Conservation (phyloP, 2,329 filamentous ascomycete species). For the Cytospora piceicola region DNA sequence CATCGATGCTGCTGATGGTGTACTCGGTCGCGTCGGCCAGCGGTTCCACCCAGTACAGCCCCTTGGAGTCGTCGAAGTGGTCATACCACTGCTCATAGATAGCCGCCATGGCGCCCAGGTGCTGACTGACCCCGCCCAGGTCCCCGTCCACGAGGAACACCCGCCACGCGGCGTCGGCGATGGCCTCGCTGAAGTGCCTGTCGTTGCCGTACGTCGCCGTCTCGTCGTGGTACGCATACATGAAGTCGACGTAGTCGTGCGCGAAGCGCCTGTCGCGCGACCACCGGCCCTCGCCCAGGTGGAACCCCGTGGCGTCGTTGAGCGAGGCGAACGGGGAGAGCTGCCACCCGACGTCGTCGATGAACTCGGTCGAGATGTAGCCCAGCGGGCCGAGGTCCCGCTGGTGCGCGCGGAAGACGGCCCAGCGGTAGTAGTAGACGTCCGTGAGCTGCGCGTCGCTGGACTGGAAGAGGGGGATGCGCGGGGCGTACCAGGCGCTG, state of each 20-base stretch:
- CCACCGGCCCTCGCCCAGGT: slow-evolving; percentile 50
- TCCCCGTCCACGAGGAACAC: slow-evolving; percentile 48
- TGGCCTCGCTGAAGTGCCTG: slow-evolving; percentile 49
- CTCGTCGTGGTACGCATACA: slow-evolving; percentile 41
- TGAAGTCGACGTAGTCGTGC: slow-evolving; percentile 48
- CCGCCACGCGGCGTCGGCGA: slow-evolving; percentile 46
- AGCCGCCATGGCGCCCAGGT: slow-evolving; percentile 42
- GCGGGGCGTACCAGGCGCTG: slow-evolving; percentile 44
- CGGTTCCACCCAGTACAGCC: slow-evolving; percentile 48
- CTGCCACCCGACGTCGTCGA: slow-evolving; percentile 49
- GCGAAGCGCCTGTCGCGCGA: slow-evolving; percentile 48
- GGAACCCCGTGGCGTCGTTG: slow-evolving; percentile 50
- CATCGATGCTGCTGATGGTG: slow-evolving; percentile 49
- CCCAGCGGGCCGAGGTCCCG: slow-evolving; percentile 47
- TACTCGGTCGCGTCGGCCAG: slow-evolving; percentile 50
- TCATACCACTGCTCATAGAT: slow-evolving; percentile 45
- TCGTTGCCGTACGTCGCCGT: slow-evolving; percentile 38
- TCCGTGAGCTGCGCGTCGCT: slow-evolving; percentile 44
- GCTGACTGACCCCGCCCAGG: slow-evolving; percentile 37
- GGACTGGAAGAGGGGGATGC: slow-evolving; percentile 46
- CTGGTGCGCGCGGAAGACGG: slow-evolving; percentile 48
- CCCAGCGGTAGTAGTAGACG: slow-evolving; percentile 52
- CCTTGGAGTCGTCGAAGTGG: slow-evolving; percentile 44
- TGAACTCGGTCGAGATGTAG: slow-evolving; percentile 50
- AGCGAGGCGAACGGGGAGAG: slow-evolving; percentile 46